phyloP scores from a whole-genome alignment of 306 rosid genomes.

The Cucumis sativus region DNA sequence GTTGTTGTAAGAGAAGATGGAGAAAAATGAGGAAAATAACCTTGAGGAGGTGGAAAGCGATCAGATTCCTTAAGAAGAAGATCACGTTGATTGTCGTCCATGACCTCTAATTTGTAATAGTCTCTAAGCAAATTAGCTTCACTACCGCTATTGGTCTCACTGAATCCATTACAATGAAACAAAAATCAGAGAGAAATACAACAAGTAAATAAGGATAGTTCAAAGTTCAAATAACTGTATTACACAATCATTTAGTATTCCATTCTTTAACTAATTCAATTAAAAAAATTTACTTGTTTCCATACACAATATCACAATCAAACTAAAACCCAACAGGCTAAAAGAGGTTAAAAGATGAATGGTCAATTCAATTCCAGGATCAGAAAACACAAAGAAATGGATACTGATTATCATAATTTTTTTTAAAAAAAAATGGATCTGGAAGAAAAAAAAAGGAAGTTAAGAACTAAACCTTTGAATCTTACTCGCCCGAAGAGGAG shows the following conservation, averaged over 20 bases:
- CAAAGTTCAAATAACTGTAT: neutral
- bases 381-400: neutral
- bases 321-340: neutral
- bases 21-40: conserved; percentile 15
- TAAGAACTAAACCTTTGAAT: too few species aligned
- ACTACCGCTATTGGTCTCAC: neutral
- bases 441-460: too few species aligned
- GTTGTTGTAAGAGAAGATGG: neutral
- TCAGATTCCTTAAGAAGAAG: conserved; percentile 45
- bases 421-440: too few species aligned
- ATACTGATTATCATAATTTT: too few species aligned
- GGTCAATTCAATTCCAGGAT: neutral
- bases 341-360: neutral
- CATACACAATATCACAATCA: neutral
- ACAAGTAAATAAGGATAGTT: neutral
- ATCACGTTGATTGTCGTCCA: conserved; percentile 50
- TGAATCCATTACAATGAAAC: neutral
- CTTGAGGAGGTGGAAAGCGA: conserved; percentile 46
- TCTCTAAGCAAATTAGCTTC: neutral
- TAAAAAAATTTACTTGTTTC: neutral
- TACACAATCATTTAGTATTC: neutral
- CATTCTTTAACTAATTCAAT: neutral
- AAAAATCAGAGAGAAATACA: neutral
- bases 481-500: too few species aligned
- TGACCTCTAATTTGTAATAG: conserved; percentile 7